Conservation (phyloP, 371 early-diverging fungal species). For the Mortierella sp. region DNA sequence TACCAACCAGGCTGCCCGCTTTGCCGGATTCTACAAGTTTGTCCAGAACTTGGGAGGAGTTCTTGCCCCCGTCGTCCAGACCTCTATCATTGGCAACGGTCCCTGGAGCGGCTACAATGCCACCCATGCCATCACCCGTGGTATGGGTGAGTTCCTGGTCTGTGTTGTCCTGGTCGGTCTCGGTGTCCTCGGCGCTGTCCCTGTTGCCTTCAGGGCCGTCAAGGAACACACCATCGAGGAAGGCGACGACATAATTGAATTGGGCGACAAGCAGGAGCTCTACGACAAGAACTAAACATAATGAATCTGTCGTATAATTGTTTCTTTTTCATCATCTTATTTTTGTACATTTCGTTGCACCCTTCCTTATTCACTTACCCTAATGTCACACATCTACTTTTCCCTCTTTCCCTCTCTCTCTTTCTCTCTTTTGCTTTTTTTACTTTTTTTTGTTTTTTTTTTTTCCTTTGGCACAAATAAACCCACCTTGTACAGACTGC, state of each 20-base stretch:
- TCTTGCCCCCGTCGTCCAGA: conserved; percentile 54
- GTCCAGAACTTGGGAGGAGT: conserved; percentile 56
- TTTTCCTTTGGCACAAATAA: conserved; percentile 4
- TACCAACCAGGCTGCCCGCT: conserved; percentile 73
- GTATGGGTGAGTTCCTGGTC: conserved; percentile 57
- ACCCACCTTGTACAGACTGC: conserved; percentile 7
- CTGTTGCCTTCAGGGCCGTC: conserved; percentile 54
- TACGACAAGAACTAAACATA: conserved; percentile 10
- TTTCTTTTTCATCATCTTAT: background rate
- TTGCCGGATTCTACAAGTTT: conserved; percentile 69
- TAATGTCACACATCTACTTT: background rate
- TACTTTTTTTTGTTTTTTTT: background rate
- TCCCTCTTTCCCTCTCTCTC: background rate
- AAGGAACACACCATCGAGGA: conserved; percentile 53
- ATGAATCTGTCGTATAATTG: background rate
- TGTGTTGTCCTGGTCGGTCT: conserved; percentile 27
- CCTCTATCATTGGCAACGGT: conserved; percentile 46
- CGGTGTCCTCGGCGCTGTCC: conserved; percentile 40
- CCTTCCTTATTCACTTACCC: conserved; percentile 2
- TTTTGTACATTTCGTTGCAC: conserved; percentile 13
- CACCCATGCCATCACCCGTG: conserved; percentile 12
- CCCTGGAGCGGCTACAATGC: conserved; percentile 34
- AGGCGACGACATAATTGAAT: conserved; percentile 18
- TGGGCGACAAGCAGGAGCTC: conserved; percentile 8
- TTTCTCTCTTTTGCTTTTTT: too few relatives aligned